Evolutionary conservation across 257 asterid genomes (phyloP).

Genomic region (Ilex asprella): DNA sequence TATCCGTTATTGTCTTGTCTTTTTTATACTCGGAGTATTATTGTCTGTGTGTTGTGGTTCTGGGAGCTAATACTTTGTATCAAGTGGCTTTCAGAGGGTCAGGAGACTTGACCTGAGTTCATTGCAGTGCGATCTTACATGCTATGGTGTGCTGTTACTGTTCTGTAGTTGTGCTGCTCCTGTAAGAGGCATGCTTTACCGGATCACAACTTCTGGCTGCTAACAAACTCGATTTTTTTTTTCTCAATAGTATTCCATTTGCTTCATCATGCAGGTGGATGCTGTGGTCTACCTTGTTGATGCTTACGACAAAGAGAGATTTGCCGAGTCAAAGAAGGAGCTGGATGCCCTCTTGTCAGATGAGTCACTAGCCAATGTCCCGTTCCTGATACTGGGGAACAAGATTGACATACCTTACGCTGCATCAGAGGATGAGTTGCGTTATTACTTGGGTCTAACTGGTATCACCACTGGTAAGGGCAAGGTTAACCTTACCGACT

Average conservation of each 20-base stretch:
- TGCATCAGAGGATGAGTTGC: slow-evolving; percentile 41
- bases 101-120: too few relatives aligned
- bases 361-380: slow-evolving; percentile 30
- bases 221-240: too few relatives aligned
- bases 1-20: too few relatives aligned
- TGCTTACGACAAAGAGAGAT: slow-evolving; percentile 36
- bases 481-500: slow-evolving; percentile 14
- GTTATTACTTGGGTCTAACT: slow-evolving; percentile 28
- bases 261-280: slow-evolving; percentile 26
- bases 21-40: too few relatives aligned
- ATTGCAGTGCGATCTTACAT: too few relatives aligned
- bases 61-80: too few relatives aligned
- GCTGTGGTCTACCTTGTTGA: slow-evolving; percentile 43
- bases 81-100: too few relatives aligned
- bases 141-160: too few relatives aligned
- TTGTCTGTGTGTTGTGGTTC: too few relatives aligned
- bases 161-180: too few relatives aligned
- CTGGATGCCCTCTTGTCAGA: slow-evolving; percentile 42
- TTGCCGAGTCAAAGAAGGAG: slow-evolving; percentile 41
- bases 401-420: slow-evolving; percentile 41
- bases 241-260: background rate
- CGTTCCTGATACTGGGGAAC: slow-evolving; percentile 43
- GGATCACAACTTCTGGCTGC: too few relatives aligned
- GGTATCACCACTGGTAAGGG: slow-evolving; percentile 44
- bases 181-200: too few relatives aligned